Evolutionary conservation across 192 early-diverging fungal species (phyloP), one percentile per base, ranked within the genome.

Genomic region (Coemansia sp.): DNA sequence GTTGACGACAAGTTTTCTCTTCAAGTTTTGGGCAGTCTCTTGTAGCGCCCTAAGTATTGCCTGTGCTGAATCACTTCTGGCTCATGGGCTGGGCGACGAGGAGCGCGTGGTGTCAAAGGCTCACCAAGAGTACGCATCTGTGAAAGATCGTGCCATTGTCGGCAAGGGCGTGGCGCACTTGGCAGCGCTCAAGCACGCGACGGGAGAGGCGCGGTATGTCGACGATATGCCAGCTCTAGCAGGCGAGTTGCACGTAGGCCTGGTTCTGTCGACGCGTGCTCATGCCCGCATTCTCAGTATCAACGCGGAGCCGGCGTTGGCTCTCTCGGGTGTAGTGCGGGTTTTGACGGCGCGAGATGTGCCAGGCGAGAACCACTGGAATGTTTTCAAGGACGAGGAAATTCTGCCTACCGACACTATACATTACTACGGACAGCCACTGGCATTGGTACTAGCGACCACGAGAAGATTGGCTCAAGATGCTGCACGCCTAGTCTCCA

Each of bases 361-460:
- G 54, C 91, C 93, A 2, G 88, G 87, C 20, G 74, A 75, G 54
- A 90, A 92, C 71, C 49, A 71, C 40, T 86, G 87, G 47, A 79
- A 85, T 57, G 80, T 89, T 57, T 84, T 86, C 72, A 75, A 82
- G 41, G 93, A 95, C 72, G 94, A 96, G 82, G 91, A 90, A 80
- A 74, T 95, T n/a, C 92, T 94, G 87, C 93, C 91, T 4, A 84
- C 84, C 13, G 82, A 85, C 27, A 79, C 86, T 43, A 91, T 94
- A 36, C 76, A 88, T 68, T 88, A 82, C 71, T 73, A 87, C 36
- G 92, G 92, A 8, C 93, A 95, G 79, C 87, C 89, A 38, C 89
- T 96, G 55, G 95, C 93, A 38, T 77, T 95, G 51, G 87, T 96
- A 12, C 76, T 95, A n/a, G 95, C 95, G 13, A 85, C 89, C 9